Evolutionary conservation across 768 basidiomycete species (phyloP).

Genomic region (Trametes elegans): DNA sequence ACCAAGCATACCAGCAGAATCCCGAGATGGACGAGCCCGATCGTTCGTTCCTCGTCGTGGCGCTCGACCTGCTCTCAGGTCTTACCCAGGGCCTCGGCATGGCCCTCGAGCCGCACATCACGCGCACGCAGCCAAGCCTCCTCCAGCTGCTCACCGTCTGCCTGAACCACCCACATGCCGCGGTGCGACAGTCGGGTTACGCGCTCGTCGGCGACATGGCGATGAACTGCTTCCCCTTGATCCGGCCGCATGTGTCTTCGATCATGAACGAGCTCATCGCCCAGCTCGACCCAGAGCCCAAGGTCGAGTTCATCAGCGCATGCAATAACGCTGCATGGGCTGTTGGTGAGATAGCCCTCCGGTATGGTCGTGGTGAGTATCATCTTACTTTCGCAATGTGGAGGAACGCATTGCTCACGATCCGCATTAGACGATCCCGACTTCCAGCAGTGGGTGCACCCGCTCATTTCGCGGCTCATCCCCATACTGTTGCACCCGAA

Average conservation of each 20-base stretch:
- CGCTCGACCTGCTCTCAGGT: conserved; percentile 94
- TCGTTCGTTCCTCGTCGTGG: conserved; percentile 95
- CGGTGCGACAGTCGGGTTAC: conserved; percentile 94
- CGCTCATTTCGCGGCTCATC: conserved; percentile 83
- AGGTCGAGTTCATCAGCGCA: conserved; percentile 91
- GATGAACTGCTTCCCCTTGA: conserved; percentile 87
- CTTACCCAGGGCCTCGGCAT: conserved; percentile 91
- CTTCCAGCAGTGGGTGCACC: conserved; percentile 90
- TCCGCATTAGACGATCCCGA: conserved; percentile 63
- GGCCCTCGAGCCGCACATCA: conserved; percentile 71
- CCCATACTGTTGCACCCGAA: conserved; percentile 92
- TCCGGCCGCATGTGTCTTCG: conserved; percentile 81
- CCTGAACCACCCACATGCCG: conserved; percentile 92
- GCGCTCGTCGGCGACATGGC: conserved; percentile 98
- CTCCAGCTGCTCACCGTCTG: conserved; percentile 83
- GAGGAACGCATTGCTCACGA: background rate
- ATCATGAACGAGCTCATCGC: conserved; percentile 88
- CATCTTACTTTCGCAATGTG: background rate
- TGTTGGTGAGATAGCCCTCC: conserved; percentile 96
- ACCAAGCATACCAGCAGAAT: conserved; percentile 85
- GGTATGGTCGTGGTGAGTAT: conserved; percentile 74
- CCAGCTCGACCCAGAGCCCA: conserved; percentile 92
- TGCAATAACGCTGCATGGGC: conserved; percentile 99
- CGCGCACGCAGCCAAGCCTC: conserved; percentile 68
- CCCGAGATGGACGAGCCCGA: conserved; percentile 94